Conservation (phyloP, 257 asterid genomes). For the Agastache rugosa region DNA sequence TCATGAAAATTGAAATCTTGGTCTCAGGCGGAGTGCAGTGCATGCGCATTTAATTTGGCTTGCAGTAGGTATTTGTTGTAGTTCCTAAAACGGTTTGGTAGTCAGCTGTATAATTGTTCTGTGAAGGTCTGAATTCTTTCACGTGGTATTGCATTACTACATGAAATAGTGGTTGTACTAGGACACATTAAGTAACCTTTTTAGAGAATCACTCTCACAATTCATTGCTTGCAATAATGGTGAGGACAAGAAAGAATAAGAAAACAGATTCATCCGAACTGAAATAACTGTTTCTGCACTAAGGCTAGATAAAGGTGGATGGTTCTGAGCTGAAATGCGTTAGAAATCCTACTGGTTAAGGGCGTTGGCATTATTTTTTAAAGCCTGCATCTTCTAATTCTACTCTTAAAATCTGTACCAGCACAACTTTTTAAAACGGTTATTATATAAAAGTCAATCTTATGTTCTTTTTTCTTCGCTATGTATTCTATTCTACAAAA, state of each 20-base stretch:
- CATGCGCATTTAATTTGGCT: not conserved
- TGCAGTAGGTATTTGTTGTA: not conserved
- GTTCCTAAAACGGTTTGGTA: not conserved
- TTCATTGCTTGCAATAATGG: conserved; percentile 11
- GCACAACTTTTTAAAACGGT: not conserved
- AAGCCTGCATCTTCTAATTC: not conserved
- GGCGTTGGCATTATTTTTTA: not conserved
- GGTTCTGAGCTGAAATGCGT: not conserved
- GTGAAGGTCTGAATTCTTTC: conserved; percentile 10
- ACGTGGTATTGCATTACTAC: conserved; percentile 6
- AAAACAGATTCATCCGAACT: not conserved
- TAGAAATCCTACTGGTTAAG: not conserved
- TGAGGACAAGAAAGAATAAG: not conserved
- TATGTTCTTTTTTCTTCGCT: not conserved
- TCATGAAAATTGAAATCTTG: not conserved
- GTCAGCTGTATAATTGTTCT: conserved; percentile 5
- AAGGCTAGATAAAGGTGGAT: conserved; percentile 11
- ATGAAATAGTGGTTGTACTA: conserved; percentile 11
- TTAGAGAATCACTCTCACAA: not conserved
- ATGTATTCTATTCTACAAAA: not conserved
- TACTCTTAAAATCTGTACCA: not conserved
- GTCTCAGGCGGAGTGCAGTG: not conserved
- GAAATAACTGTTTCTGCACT: conserved; percentile 1
- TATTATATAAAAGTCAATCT: not conserved
- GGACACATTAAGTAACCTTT: not conserved